Base-by-base conservation (phyloP, 2,329 filamentous ascomycete species). In the Xylariaceae sp. region DNA sequence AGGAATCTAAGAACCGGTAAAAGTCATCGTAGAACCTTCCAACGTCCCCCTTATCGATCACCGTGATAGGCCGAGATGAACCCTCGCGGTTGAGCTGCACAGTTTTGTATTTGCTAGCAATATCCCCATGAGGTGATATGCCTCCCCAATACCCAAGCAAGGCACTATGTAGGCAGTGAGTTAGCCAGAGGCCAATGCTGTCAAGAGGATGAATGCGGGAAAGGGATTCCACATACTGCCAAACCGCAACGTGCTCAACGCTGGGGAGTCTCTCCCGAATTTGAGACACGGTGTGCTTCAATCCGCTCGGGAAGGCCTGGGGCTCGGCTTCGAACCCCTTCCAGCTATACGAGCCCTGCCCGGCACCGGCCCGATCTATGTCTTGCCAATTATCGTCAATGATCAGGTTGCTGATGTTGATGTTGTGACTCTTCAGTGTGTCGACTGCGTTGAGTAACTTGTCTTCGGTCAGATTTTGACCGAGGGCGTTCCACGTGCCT, bases 381-480 rank as follows among this genome's bases (percentile, higher is more conserved):
- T 83, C 78, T 61, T 95, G 89, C 92, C 92, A 98, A 53, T 94
- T 94, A 57, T 98, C 92, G 52, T 98, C 92, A 46, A 98, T 94
- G 45, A 97, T 95, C 2, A 98, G 70, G 54, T 81, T 94, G 0
- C 80, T 82, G 31, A 97, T 73, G 29, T 83, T 80, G 54, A 98
- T 86, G 1, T 81, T 75, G 40, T 85, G 74, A 19, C 78, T 68
- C 4, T 81, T 74, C 9, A 98, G 67, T 2, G 74, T 71, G 41
- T 88, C 78, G 1, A 97, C 68, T 1, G 89, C 88, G 28, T 78
- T 62, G 9, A 88, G 68, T 11, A 98, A 76, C 52, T 88, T 94
- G 14, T 86, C 71, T 44, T 90, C 85, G 0, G 82, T 92, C 23
- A 98, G 69, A 31, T 81, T 68, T 53, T 94, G 87, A 0, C 92